Base-by-base conservation (phyloP, 2,329 filamentous ascomycete species). In the Aspergillus ustus region DNA sequence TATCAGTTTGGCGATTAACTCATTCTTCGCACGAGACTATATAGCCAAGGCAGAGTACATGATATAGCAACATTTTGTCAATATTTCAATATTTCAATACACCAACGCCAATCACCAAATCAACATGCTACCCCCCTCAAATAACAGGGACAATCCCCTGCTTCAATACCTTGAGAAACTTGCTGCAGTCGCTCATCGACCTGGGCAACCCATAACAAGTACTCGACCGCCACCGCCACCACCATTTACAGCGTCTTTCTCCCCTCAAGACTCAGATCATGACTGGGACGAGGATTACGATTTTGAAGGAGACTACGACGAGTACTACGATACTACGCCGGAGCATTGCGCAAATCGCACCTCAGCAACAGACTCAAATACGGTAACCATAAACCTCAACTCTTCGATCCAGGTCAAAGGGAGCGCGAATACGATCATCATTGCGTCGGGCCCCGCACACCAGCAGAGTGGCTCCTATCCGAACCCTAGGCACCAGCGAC, bases 301-400 rank as follows among this genome's bases (percentile, higher is more conserved):
- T 13, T 57, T 48, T 9, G 43, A 65, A 11, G 56, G 58, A 45
- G 48, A 52, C 17, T 37, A 63, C n/a, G 44, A 67, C 5, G 51
- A 56, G 29, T 60, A 34, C 34, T 22, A 20, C 34, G 29, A 45
- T 15, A 31, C 48, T 20, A 29, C 8, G 8, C 11, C 22, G 34
- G 34, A 49, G 20, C n/a, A 5, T 34, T 25, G 40, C 22, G 31
- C 40, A 46, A 37, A 29, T 19, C 22, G 11, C 15, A 31, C 20
- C 40, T 3, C 19, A 17, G 22, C 25, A 46, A 6, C 25, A 15
- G 63, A n/a, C 29, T 53, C 15, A n/a, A 54, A n/a, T 20, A 65
- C 68, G 7, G 69, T 77, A 43, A 69, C 64, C 11, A 75, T 78
- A 58, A 69, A 70, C 43, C 72, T 79, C 49, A 74, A 78, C 58